Conservation (phyloP, 192 early-diverging fungal genomes). For the Backusella mclennaniae region DNA sequence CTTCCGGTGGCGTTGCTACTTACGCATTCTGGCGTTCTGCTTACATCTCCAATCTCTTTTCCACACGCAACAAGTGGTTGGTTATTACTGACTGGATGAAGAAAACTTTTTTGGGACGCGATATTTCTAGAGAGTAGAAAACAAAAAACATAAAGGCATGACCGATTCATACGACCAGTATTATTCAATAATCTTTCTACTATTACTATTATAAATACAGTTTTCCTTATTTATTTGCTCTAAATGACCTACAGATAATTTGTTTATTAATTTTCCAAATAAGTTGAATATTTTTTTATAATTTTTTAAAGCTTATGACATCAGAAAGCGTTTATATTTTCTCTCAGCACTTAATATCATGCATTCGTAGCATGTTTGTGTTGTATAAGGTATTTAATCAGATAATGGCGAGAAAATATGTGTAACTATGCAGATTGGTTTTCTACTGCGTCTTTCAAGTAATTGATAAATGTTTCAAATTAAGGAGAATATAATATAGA, state of each 20-base stretch:
- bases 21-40: constrained; percentile 80
- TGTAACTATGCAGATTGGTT: not conserved
- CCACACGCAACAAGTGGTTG: constrained; percentile 75
- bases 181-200: not conserved
- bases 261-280: not conserved
- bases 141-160: not conserved
- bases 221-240: not conserved
- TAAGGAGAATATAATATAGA: too few species aligned
- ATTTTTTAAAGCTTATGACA: not conserved
- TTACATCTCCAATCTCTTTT: constrained; percentile 79
- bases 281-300: not conserved
- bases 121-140: constrained; percentile 84
- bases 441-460: not conserved
- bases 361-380: not conserved
- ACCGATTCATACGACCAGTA: not conserved
- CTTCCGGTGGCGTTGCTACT: constrained; percentile 64
- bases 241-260: not conserved
- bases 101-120: constrained; percentile 86
- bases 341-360: not conserved
- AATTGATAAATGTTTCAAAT: too few species aligned
- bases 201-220: not conserved
- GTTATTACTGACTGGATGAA: constrained; percentile 93
- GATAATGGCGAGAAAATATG: not conserved
- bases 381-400: not conserved
- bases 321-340: not conserved